Base-by-base conservation (phyloP, 2,329 filamentous ascomycete species). In the Hypoxylon sp. region DNA sequence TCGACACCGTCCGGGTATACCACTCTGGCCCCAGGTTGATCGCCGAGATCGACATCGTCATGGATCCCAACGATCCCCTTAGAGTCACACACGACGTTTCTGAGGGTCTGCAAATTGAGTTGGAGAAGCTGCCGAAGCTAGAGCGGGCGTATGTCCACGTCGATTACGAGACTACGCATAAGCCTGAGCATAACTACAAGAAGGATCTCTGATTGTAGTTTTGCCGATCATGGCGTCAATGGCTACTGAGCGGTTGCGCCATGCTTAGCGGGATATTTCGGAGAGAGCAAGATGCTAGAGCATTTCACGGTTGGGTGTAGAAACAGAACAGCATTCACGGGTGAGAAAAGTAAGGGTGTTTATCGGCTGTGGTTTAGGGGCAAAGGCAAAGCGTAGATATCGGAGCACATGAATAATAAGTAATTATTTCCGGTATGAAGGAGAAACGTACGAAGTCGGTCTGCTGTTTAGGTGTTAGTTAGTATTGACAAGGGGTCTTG, bases 111-210 rank as follows among this genome's bases (percentile, higher is more conserved):
- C 96, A 99, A 84, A 92, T 92, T 69, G 98, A 98, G 83, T 85
- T 98, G 2, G 96, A 99, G 86, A 92, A 91, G 62, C 81, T 99
- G 70, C 95, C 96, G 0, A 91, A 97, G 77, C 91, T 98, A 8
- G 96, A 98, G 86, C 85, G 96, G 65, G 94, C 94, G 0, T 98
- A 98, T 78, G 96, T 98, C 19, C 96, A 99, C 79, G 94, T 98
- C 17, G 96, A 99, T 80, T 98, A 97, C 75, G 96, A 98, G 83
- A 98, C 94, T 3, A 94, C 92, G 17, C 96, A 98, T 80, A 94
- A 96, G 80, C 95, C 95, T 0, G 94, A 98, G 83, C 94, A 90
- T 75, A 82, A 82, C 13, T 84, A 82, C 66, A 90, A 89, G 82
- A 91, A 91, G 80, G 86, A 90, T 68, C 69, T 90, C 39, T 90